Percentiles rank a stretch among this genome's conserved stretches.
Conservation (phyloP, 352 stramenopile species). For the Proteromonas lacertae region DNA sequence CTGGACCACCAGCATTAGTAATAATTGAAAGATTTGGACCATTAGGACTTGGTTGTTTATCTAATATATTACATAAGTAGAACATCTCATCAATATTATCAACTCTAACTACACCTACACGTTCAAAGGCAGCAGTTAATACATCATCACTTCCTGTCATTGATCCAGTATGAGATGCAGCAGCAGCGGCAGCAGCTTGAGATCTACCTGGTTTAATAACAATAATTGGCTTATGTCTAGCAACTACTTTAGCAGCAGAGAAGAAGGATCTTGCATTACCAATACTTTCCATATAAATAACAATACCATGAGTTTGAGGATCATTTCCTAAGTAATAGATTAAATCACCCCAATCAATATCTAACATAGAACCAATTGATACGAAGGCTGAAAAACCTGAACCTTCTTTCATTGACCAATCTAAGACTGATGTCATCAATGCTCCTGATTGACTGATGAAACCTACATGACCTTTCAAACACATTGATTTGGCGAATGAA, state of each 20-base stretch:
- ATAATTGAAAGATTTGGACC: too few species aligned
- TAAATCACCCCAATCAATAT: conserved; percentile 12
- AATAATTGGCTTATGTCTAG: conserved; percentile 13
- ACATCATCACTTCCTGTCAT: conserved; percentile 12
- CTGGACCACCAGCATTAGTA: too few species aligned
- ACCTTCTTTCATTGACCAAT: too few species aligned
- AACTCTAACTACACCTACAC: conserved; percentile 11
- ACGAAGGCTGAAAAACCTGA: too few species aligned
- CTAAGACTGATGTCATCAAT: too few species aligned
- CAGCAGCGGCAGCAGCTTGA: conserved; percentile 7
- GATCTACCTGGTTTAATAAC: conserved; percentile 13
- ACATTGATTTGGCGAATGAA: too few species aligned
- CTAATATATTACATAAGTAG: conserved; percentile 10
- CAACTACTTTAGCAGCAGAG: conserved; percentile 10
- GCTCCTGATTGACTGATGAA: too few species aligned
- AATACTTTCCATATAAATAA: conserved; percentile 16
- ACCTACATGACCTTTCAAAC: too few species aligned
- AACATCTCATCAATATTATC: conserved; percentile 14
- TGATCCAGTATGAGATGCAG: conserved; percentile 12
- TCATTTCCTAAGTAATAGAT: conserved; percentile 15
- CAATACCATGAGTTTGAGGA: conserved; percentile 12
- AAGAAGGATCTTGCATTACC: conserved; percentile 12
- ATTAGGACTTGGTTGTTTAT: conserved; percentile 11
- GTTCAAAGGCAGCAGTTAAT: conserved; percentile 11
- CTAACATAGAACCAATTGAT: too few species aligned